Percentiles rank a stretch among this genome's conserved stretches.
Evolutionary conservation across 176 grass and related monocot genomes (phyloP).

Genomic region (Paspalum vaginatum): DNA sequence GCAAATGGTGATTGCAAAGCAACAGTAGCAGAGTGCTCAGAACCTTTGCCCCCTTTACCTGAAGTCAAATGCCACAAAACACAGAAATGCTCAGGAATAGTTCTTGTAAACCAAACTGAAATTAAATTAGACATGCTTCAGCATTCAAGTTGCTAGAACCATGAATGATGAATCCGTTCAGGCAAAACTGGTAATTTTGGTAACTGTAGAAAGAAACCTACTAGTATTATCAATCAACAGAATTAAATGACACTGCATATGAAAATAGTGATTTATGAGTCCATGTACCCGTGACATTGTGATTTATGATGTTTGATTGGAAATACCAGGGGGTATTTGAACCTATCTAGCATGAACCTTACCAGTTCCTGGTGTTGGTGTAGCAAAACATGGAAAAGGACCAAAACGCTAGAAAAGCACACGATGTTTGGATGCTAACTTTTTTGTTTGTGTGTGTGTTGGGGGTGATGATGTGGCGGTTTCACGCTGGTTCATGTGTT

Average conservation of each 20-base stretch:
- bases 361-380: neutral
- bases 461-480: too few species aligned
- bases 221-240: conserved; percentile 1
- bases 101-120: neutral
- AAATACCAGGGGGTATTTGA: neutral
- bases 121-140: neutral
- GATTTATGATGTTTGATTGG: neutral
- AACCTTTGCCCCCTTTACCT: conserved; percentile 61
- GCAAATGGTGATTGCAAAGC: conserved; percentile 49
- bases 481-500: too few species aligned
- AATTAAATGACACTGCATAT: neutral
- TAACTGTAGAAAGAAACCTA: neutral
- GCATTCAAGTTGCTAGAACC: conserved; percentile 33
- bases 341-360: neutral
- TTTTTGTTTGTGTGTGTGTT: too few species aligned
- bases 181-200: neutral
- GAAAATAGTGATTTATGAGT: neutral
- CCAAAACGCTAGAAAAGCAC: neutral
- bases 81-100: neutral
- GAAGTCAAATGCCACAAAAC: conserved; percentile 44
- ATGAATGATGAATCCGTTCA: neutral
- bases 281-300: neutral
- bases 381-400: neutral
- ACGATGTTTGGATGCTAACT: neutral
- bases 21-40: conserved; percentile 51